Evolutionary conservation across 1,284 basidiomycete species (phyloP), one percentile per base, ranked within the genome.

Genomic region (Ustilago esculenta): DNA sequence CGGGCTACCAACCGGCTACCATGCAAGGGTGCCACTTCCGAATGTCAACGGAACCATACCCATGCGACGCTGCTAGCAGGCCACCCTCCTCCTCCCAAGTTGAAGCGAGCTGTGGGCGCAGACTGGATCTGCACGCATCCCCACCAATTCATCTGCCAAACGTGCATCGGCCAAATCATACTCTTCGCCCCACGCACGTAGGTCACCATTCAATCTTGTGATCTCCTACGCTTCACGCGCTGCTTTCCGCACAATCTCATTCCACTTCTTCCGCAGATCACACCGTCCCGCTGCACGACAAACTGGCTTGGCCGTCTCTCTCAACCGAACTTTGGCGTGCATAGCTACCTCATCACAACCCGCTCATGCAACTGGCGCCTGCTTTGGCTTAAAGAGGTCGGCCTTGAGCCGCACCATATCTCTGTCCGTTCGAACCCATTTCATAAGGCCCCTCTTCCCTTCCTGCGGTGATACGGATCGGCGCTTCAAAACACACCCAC

Each of bases 91-190:
- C 12, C 39, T 15, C 24, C 25, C 15, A 7, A 24, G 21, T n/a
- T 5, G 21, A 10, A 25, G 25, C 23, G 18, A 20, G 23, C 42
- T 27, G 15, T n/a, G 33, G 50, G 39, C 6, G 27, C 25, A n/a
- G 11, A 12, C 29, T 4, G 35, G 43, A 51, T 47, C 37, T 46
- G 42, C 41, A 32, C 34, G n/a, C 5, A 21, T 10, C 17, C 32
- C 35, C 60, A 30, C 52, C 36, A 25, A 25, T 44, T 64, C 54
- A 57, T 56, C 32, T 64, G n/a, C n/a, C n/a, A n/a, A n/a, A n/a
- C n/a, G n/a, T n/a, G n/a, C n/a, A n/a, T n/a, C n/a, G n/a, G n/a
- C n/a, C n/a, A n/a, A n/a, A n/a, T n/a, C n/a, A n/a, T n/a, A n/a
- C n/a, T n/a, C n/a, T n/a, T n/a, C n/a, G n/a, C n/a, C n/a, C n/a